These are phyloP conservation scores for Fomitopsis pulvina DNA, from an alignment of 768 basidiomycete species.

Conservation along the genomic window DNA sequence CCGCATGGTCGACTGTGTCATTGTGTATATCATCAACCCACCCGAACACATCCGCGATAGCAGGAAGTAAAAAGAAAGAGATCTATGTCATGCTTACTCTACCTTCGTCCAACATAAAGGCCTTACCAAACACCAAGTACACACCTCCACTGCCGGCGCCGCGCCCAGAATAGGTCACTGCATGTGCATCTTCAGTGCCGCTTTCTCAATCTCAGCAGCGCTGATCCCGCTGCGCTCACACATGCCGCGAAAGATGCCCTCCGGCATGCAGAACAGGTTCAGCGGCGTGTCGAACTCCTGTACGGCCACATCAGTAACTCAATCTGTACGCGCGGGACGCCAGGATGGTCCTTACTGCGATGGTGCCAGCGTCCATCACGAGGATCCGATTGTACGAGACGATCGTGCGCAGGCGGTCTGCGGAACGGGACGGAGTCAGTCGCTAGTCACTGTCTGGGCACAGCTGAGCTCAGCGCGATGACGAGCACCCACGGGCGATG, in stretches of 20 bases:
- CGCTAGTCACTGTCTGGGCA: not conserved
- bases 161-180: not conserved
- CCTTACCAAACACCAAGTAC: not conserved
- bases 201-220: slow-evolving; percentile 36
- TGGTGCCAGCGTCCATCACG: slow-evolving; percentile 58
- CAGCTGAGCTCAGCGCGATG: not conserved
- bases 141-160: not conserved
- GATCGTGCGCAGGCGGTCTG: slow-evolving; percentile 46
- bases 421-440: too few species aligned
- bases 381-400: slow-evolving; percentile 60
- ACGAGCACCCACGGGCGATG: slow-evolving; percentile 31
- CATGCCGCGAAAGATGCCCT: slow-evolving; percentile 56
- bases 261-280: slow-evolving; percentile 34
- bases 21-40: too few species aligned
- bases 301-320: not conserved
- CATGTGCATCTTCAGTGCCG: slow-evolving; percentile 10
- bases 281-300: slow-evolving; percentile 48
- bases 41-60: too few species aligned
- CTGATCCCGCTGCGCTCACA: slow-evolving; percentile 50
- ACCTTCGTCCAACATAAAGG: too few species aligned
- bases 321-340: not conserved
- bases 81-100: too few species aligned
- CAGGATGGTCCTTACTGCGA: slow-evolving; percentile 35
- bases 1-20: too few species aligned
- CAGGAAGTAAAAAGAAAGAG: too few species aligned